A percentile compares a stretch with the other conserved stretches of the same genome.
Conservation (phyloP, 75 land plant species). For the Chamaecyparis obtusa region DNA sequence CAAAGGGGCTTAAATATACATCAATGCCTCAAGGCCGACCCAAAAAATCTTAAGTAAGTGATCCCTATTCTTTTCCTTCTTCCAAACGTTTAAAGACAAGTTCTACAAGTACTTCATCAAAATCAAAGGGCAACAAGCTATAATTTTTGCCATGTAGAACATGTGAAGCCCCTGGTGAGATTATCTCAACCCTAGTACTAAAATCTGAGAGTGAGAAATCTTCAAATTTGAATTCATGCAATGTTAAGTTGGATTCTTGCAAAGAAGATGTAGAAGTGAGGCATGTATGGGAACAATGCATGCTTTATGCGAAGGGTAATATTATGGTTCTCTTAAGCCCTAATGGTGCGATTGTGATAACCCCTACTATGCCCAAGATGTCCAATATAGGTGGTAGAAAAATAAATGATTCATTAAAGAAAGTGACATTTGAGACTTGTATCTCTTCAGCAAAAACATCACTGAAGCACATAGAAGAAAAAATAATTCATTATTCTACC, state of each 20-base stretch:
- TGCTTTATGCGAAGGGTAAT: not conserved
- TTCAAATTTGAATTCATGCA: not conserved
- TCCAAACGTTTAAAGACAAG: too few species aligned
- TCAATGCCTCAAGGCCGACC: too few species aligned
- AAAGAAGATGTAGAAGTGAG: not conserved
- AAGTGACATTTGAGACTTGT: not conserved
- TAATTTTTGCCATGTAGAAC: not conserved
- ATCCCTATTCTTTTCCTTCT: too few species aligned
- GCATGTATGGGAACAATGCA: too few species aligned
- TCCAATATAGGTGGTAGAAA: not conserved
- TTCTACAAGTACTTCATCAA: too few species aligned
- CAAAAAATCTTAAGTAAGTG: too few species aligned
- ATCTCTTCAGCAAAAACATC: constrained; percentile 16
- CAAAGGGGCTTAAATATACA: too few species aligned
- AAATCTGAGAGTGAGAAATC: not conserved
- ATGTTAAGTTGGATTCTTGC: not conserved
- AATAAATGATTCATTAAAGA: too few species aligned
- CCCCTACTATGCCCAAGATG: not conserved
- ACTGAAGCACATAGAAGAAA: constrained; percentile 46
- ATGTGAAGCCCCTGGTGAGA: not conserved
- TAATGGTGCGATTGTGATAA: not conserved
- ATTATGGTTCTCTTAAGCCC: not conserved
- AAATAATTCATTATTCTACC: too few species aligned
- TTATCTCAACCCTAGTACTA: not conserved
- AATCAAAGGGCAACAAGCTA: not conserved